Percentiles rank a stretch among this genome's conserved stretches.
Evolutionary conservation across 2,329 filamentous ascomycete genomes (phyloP).

Genomic region (Fusarium sp.): DNA sequence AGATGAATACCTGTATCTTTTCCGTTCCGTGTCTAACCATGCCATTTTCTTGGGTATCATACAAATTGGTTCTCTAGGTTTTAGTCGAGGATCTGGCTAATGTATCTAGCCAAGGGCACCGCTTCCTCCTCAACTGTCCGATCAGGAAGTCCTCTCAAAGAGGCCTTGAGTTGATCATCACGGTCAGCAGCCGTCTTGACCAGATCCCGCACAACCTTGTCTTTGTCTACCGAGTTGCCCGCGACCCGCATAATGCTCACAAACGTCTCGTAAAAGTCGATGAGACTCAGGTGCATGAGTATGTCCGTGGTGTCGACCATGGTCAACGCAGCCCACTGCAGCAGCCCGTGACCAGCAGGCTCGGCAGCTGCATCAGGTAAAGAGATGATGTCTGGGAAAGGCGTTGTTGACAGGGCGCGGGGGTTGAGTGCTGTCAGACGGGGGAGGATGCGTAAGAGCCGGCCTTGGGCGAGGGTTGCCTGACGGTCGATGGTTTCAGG

Average conservation of each 20-base stretch:
- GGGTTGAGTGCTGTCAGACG: slow-evolving; percentile 63
- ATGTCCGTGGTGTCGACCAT: slow-evolving; percentile 64
- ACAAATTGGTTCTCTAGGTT: background rate
- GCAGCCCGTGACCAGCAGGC: slow-evolving; percentile 52
- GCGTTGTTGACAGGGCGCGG: slow-evolving; percentile 51
- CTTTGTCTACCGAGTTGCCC: slow-evolving; percentile 50
- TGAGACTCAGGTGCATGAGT: slow-evolving; percentile 63
- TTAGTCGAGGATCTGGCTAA: slow-evolving; percentile 53
- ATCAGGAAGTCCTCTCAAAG: slow-evolving; percentile 59
- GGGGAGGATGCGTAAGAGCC: slow-evolving; percentile 64
- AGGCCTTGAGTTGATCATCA: slow-evolving; percentile 54
- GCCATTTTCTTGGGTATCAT: slow-evolving; percentile 22
- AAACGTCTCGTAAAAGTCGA: slow-evolving; percentile 66
- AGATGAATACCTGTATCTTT: background rate
- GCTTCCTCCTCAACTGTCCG: slow-evolving; percentile 64
- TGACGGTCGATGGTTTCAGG: slow-evolving; percentile 51
- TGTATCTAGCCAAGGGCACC: slow-evolving; percentile 59
- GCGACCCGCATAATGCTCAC: slow-evolving; percentile 61
- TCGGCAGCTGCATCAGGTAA: slow-evolving; percentile 33
- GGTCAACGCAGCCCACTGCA: slow-evolving; percentile 63
- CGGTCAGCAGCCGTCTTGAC: slow-evolving; percentile 55
- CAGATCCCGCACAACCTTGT: slow-evolving; percentile 53
- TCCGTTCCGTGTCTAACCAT: background rate
- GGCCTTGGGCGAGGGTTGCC: slow-evolving; percentile 63
- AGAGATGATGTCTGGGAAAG: slow-evolving; percentile 51